Base-by-base conservation (phyloP, 768 basidiomycete species). In the Piloderma croceum region DNA sequence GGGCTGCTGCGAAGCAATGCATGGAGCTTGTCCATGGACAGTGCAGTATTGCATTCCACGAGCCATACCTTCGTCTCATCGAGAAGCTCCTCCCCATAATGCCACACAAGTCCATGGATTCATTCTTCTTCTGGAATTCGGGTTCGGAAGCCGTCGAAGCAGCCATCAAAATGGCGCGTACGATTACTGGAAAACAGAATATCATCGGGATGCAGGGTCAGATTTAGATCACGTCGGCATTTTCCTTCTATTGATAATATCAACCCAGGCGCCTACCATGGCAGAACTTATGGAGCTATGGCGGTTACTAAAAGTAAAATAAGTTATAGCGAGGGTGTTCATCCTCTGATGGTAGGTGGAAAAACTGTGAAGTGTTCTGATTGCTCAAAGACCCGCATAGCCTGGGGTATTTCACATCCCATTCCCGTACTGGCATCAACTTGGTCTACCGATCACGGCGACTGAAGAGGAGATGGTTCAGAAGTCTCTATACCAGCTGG, bases 71-170 rank as follows among this genome's bases (percentile, higher is more conserved):
- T 15, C 72, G 79, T 36, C 84, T 97, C 51, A 84, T 97, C 54
- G 77, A 94, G 59, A 76, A 75, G 40, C 73, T 97, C 6, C 64
- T 94, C 10, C 88, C 91, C 1, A 65, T 85, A 43, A 92, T 98
- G 91, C 93, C 93, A 2, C 67, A 93, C 63, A 73, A 81, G 0
- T 92, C 90, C 1, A 73, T 98, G 23, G 86, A 94, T 59, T 89
- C 89, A 19, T 97, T 97, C 74, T 96, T 92, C 76, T 90, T 96
- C 64, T 90, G 87, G 86, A 97, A 90, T 68, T 93, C 91, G 2
- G 94, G 94, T 3, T 83, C 90, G 1, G 94, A 98, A 61, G 94
- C 92, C 1, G 74, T 91, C 32, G 93, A 96, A 63, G 89, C 81
- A 1, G 74, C 90, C 3, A 63, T 98, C 47, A 97, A 96, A 66